Conservation (phyloP, 2,329 filamentous ascomycete genomes). For the Ophiostoma ulmi region DNA sequence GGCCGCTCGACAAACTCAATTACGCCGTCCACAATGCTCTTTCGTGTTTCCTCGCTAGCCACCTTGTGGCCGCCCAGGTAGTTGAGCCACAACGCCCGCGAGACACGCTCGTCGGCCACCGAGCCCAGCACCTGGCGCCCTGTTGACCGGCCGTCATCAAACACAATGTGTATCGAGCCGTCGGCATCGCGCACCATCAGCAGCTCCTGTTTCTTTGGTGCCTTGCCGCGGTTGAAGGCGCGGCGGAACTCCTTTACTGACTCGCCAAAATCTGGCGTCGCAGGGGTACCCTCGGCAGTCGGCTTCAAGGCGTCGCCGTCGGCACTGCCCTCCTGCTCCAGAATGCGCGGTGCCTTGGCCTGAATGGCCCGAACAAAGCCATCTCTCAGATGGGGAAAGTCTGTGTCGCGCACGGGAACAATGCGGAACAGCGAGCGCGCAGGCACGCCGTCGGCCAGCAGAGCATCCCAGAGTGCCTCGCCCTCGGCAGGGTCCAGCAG, state of each 20-base stretch:
- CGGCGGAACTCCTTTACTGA: constrained; percentile 73
- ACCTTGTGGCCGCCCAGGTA: constrained; percentile 85
- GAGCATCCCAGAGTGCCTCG: constrained; percentile 66
- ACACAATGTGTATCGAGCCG: constrained; percentile 64
- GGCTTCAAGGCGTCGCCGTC: constrained; percentile 25
- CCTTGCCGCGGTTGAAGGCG: constrained; percentile 73
- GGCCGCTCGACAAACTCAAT: constrained; percentile 85
- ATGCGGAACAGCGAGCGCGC: constrained; percentile 71
- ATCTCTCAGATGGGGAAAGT: constrained; percentile 88
- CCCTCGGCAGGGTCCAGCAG: constrained; percentile 66
- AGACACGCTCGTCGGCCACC: constrained; percentile 73
- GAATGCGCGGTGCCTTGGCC: constrained; percentile 53
- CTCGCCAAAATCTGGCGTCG: constrained; percentile 55
- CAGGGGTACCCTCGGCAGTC: background rate
- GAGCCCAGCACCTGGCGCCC: constrained; percentile 58
- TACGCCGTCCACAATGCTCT: constrained; percentile 79
- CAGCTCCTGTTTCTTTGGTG: constrained; percentile 75
- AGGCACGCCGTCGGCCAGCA: constrained; percentile 63
- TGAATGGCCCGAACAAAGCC: constrained; percentile 84
- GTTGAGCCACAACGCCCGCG: constrained; percentile 78
- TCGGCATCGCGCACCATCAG: constrained; percentile 62
- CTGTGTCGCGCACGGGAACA: constrained; percentile 85
- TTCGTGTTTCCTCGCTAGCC: constrained; percentile 73
- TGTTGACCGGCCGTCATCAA: constrained; percentile 49
- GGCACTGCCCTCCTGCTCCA: constrained; percentile 38